Conservation (phyloP, 164 flowering plant species). For the Houttuynia cordata region DNA sequence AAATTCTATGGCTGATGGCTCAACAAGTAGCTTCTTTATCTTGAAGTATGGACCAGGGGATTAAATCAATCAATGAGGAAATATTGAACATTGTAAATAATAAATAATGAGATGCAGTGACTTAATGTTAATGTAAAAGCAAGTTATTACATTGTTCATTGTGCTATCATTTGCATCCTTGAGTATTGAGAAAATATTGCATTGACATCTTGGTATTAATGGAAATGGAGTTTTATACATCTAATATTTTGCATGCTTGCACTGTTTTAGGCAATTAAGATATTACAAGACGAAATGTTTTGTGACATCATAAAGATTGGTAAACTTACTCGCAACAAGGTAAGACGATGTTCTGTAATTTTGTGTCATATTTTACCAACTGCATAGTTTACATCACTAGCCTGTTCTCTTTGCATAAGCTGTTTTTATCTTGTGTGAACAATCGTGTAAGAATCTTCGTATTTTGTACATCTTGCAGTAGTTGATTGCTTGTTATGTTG, state of each 20-base stretch:
- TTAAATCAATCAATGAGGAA: too few species aligned
- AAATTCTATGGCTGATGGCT: too few species aligned
- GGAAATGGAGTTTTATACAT: neutral
- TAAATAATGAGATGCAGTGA: too few species aligned
- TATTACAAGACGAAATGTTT: constrained; percentile 81
- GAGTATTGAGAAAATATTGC: too few species aligned
- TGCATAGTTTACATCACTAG: neutral
- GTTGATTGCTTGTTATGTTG: neutral
- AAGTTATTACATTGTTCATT: too few species aligned
- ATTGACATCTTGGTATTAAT: neutral
- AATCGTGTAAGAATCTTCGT: too few species aligned
- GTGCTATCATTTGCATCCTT: too few species aligned
- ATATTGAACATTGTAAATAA: too few species aligned
- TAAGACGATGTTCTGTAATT: constrained; percentile 4
- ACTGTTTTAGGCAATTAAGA: constrained; percentile 58
- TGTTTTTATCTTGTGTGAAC: neutral
- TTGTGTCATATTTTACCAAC: neutral
- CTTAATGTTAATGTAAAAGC: too few species aligned
- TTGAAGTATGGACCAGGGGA: too few species aligned
- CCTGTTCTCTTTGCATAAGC: neutral
- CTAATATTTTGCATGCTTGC: neutral
- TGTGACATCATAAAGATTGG: constrained; percentile 92
- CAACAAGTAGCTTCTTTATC: too few species aligned
- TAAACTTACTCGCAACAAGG: constrained; percentile 70
- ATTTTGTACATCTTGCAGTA: neutral